Evolutionary conservation across 768 basidiomycete genomes (phyloP), one percentile per base, ranked within the genome.

Genomic region (Tulasnella sp.): DNA sequence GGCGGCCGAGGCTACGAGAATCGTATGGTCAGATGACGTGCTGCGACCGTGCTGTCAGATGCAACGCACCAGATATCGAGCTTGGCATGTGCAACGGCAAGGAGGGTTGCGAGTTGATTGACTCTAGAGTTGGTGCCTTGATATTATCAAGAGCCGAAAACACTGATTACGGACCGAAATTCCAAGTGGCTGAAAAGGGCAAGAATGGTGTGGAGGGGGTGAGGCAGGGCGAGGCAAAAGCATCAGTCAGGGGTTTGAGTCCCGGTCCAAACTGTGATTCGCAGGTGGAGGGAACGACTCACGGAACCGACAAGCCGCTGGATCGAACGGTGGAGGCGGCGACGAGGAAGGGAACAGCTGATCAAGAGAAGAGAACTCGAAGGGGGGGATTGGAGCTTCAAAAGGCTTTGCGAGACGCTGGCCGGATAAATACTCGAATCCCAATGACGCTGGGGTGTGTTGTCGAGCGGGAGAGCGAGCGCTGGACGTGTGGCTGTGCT

Each of bases 21-120:
- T 28, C 64, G 64, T 37, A 16, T 69, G 64, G 64, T 69, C 64
- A 69, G 64, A 69, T 69, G 64, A 69, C 64, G 64, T 28, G 34
- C 28, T 18, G 31, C 64, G n/a, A 24, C 4, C 24, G 16, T 18
- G 46, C 46, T 9, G 7, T 22, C 54, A 54, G 24, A 69, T 69
- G 64, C 64, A 69, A 69, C 64, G 34, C 64, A 69, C 28, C 2
- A 6, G 64, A 37, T 69, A 69, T 20, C 16, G 64, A 28, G 64
- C 64, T 69, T 69, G 34, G 64, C 64, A 69, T 69, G 64, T 69
- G 64, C 64, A 28, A 34, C 24, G n/a, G 54, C 54, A 54, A 54
- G 54, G 54, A 54, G 54, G n/a, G 22, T 54, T 9, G 9, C 4
- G n/a, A n/a, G 7, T 1, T 54, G 54, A 54, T 54, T 54, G 54